Conservation (phyloP, 2,329 filamentous ascomycete genomes). For the Beauveria caledonica region DNA sequence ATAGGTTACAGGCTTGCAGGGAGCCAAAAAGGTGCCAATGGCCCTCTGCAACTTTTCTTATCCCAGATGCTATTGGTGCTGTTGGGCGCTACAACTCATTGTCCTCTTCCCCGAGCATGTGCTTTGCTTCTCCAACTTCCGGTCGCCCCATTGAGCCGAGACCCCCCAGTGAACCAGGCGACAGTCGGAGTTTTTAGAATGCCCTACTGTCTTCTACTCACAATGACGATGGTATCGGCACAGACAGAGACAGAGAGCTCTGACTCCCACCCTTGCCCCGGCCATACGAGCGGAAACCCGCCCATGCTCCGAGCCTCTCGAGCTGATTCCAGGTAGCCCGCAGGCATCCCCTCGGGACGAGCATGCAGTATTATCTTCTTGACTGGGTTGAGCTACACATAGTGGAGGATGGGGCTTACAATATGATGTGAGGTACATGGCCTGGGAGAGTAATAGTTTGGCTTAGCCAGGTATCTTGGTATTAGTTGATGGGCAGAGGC, state of each 20-base stretch:
- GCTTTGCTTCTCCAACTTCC: constrained; percentile 6
- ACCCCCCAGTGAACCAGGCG: neutral
- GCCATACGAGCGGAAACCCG: constrained; percentile 10
- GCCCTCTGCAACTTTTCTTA: neutral
- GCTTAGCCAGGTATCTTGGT: neutral
- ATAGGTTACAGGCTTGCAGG: neutral
- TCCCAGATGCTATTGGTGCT: too few relatives aligned
- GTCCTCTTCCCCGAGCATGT: neutral
- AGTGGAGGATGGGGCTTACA: constrained; percentile 10
- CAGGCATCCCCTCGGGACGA: neutral
- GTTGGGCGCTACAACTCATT: neutral
- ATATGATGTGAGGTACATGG: constrained; percentile 9
- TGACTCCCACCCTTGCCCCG: neutral
- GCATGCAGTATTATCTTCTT: constrained; percentile 11
- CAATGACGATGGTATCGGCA: neutral
- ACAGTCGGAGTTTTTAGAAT: neutral
- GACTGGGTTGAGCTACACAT: constrained; percentile 10
- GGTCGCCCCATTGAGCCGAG: constrained; percentile 12
- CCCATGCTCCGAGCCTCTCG: neutral
- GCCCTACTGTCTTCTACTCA: neutral
- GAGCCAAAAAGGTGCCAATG: neutral
- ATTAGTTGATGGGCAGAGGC: neutral
- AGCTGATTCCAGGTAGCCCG: neutral
- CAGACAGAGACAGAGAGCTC: neutral
- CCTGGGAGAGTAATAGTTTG: constrained; percentile 3